Conservation (phyloP, 2,329 filamentous ascomycete genomes). For the Ustulina deusta region DNA sequence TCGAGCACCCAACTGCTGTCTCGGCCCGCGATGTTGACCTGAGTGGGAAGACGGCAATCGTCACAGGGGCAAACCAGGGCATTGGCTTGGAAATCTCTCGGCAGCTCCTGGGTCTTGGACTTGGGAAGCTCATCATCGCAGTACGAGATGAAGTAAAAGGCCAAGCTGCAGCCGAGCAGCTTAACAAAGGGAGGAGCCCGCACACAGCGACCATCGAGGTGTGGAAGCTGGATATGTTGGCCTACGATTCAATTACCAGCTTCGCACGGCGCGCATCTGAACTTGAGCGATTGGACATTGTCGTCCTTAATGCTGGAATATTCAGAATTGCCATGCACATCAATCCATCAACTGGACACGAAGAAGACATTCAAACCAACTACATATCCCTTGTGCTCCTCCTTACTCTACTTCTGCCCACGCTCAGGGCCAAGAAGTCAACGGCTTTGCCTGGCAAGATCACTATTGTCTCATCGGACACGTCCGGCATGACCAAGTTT, state of each 20-base stretch:
- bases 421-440: conserved; percentile 53
- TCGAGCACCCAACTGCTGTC: background rate
- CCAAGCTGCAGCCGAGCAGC: background rate
- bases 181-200: too few species aligned
- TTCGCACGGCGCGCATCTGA: conserved; percentile 26
- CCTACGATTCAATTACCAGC: conserved; percentile 32
- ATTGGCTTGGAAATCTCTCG: conserved; percentile 27
- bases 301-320: conserved; percentile 50
- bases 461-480: conserved; percentile 48
- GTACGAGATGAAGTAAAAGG: conserved; percentile 32
- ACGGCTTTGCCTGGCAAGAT: conserved; percentile 30
- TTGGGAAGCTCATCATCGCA: conserved; percentile 32
- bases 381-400: conserved; percentile 64
- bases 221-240: conserved; percentile 35
- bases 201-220: too few species aligned
- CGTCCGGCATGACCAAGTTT: conserved; percentile 37
- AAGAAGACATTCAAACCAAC: conserved; percentile 62
- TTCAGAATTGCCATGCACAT: conserved; percentile 37
- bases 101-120: conserved; percentile 32
- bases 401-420: conserved; percentile 59
- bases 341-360: conserved; percentile 49
- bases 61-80: conserved; percentile 39
- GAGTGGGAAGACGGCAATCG: conserved; percentile 33
- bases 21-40: conserved; percentile 14
- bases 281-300: conserved; percentile 30